Conservation (phyloP, 495 filamentous ascomycete genomes). For the Penicillium ochrochloron region DNA sequence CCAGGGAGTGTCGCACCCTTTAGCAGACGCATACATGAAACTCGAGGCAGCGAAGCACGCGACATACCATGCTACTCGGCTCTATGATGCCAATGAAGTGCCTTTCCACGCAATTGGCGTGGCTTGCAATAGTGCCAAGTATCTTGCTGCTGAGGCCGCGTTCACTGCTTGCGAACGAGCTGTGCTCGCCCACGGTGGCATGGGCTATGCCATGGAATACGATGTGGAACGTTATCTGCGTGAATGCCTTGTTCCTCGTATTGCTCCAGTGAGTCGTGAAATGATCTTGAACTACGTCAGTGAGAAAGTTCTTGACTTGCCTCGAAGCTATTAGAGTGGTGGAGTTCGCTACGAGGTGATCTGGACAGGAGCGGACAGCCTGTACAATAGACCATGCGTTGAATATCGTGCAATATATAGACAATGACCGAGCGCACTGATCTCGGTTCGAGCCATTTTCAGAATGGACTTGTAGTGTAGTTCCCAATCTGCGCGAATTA, state of each 20-base stretch:
- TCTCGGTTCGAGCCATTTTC: too few species aligned
- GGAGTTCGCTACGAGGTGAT: neutral
- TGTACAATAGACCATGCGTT: neutral
- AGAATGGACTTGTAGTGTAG: too few species aligned
- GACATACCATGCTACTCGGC: constrained; percentile 75
- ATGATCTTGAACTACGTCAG: constrained; percentile 83
- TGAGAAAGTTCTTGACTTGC: constrained; percentile 66
- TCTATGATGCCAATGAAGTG: constrained; percentile 69
- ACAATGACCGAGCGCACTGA: too few species aligned
- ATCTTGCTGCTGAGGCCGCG: constrained; percentile 77
- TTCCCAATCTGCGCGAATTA: too few species aligned
- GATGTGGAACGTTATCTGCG: constrained; percentile 78
- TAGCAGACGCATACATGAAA: constrained; percentile 76
- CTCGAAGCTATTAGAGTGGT: constrained; percentile 54
- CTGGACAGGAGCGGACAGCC: neutral
- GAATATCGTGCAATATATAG: too few species aligned
- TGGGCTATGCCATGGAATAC: constrained; percentile 80
- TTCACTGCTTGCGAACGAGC: constrained; percentile 75
- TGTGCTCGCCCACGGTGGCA: constrained; percentile 70
- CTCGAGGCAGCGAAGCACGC: constrained; percentile 79
- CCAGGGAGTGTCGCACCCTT: constrained; percentile 75
- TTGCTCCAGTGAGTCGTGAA: constrained; percentile 76
- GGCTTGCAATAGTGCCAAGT: constrained; percentile 77
- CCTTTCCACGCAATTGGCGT: constrained; percentile 69
- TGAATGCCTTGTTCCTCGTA: constrained; percentile 74